These are phyloP conservation scores for Calonectria honghensis DNA, from an alignment of 2,329 filamentous ascomycete genomes.

Conservation along the genomic window DNA sequence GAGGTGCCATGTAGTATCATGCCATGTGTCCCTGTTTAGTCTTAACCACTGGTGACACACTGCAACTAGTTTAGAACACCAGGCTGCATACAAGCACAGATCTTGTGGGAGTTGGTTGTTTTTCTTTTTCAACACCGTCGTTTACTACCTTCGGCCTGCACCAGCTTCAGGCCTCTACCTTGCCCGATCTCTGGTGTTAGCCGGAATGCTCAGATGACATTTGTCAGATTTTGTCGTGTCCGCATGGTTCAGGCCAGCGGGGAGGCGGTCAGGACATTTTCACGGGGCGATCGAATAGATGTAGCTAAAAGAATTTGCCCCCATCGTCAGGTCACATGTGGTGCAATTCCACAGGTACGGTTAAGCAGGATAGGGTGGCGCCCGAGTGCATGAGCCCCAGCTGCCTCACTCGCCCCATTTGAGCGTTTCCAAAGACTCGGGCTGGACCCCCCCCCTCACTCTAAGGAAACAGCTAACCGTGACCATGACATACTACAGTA, in stretches of 20 bases:
- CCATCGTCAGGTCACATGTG: constrained; percentile 22
- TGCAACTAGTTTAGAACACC: not conserved
- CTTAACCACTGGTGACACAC: not conserved
- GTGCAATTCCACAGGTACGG: constrained; percentile 3
- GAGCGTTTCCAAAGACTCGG: not conserved
- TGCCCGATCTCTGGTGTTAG: not conserved
- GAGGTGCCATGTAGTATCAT: not conserved
- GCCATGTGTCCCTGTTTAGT: not conserved
- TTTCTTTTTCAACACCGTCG: not conserved
- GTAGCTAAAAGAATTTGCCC: not conserved
- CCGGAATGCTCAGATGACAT: not conserved
- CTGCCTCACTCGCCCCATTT: not conserved
- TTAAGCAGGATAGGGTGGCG: not conserved
- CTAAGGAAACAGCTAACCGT: not conserved
- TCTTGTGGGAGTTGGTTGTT: not conserved
- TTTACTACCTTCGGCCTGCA: not conserved
- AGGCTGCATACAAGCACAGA: not conserved
- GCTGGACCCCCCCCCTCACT: not conserved
- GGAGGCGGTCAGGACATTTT: not conserved
- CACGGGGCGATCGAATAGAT: not conserved
- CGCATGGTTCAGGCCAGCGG: not conserved
- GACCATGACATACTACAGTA: not conserved
- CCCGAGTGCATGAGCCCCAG: not conserved
- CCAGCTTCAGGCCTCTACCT: not conserved
- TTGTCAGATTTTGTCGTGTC: not conserved